phyloP scores from a whole-genome alignment of 176 grass and related monocot genomes.

The Dendrocalamus sinicus region DNA sequence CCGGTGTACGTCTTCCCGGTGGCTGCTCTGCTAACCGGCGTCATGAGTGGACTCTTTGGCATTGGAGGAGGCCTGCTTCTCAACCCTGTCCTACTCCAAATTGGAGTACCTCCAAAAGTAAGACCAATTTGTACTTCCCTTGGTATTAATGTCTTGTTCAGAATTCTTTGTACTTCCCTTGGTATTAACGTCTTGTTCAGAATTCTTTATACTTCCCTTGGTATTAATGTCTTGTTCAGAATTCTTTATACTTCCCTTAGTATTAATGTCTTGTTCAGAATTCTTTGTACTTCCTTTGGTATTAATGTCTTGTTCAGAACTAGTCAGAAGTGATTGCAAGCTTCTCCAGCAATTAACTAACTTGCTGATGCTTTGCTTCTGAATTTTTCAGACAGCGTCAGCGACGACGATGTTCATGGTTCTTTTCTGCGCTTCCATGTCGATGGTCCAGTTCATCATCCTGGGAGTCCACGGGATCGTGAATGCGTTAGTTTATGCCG shows the following conservation, averaged over 20 bases:
- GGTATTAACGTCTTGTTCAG: no score
- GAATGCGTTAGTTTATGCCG: conserved; percentile 37
- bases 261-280: no score
- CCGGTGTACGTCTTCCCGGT: conserved; percentile 58
- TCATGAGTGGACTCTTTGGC: conserved; percentile 71
- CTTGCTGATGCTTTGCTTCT: not conserved
- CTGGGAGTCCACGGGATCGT: conserved; percentile 45
- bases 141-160: not conserved
- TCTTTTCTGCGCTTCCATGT: conserved; percentile 66
- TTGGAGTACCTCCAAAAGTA: conserved; percentile 69
- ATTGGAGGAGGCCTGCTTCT: conserved; percentile 76
- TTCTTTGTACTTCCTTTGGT: no score
- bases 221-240: no score
- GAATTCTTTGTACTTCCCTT: no score
- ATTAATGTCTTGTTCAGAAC: no score
- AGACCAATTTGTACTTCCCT: no score
- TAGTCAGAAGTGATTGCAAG: no score
- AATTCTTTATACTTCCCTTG: no score
- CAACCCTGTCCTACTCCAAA: conserved; percentile 66
- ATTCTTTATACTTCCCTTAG: no score
- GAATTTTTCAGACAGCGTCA: conserved; percentile 29
- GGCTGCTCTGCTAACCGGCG: conserved; percentile 58
- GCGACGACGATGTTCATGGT: conserved; percentile 54
- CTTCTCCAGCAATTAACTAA: not conserved
- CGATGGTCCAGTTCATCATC: conserved; percentile 67